These are phyloP conservation scores for Musa schizocarpa DNA, from an alignment of 176 grass and related monocot genomes.

Conservation along the genomic window DNA sequence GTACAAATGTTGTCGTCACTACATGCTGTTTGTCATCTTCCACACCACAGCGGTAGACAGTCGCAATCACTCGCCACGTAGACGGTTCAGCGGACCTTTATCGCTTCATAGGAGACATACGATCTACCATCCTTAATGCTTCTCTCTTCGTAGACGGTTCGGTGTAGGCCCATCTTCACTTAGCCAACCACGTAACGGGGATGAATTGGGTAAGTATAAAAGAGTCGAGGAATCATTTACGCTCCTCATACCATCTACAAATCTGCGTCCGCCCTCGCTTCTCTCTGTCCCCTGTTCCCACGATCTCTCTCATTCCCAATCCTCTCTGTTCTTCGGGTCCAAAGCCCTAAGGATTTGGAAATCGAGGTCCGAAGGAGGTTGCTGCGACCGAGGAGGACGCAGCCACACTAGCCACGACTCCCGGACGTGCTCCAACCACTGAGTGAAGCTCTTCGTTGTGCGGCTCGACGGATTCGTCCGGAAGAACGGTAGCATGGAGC, in stretches of 20 bases:
- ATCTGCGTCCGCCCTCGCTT: neutral
- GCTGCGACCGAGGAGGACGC: slow-evolving; percentile 24
- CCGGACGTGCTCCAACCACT: slow-evolving; percentile 83
- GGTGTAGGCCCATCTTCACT: too few species aligned
- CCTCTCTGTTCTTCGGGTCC: neutral
- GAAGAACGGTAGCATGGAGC: slow-evolving; percentile 98
- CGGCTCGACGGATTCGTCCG: slow-evolving; percentile 85
- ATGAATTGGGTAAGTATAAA: accelerated
- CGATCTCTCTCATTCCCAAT: neutral
- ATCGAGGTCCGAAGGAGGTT: neutral
- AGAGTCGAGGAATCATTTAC: too few species aligned
- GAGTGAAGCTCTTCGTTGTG: slow-evolving; percentile 93
- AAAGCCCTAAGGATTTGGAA: neutral
- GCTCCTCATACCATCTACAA: too few species aligned
- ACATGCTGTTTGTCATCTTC: too few species aligned
- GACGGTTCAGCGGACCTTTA: too few species aligned
- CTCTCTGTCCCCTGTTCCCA: neutral
- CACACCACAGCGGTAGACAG: too few species aligned
- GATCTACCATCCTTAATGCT: too few species aligned
- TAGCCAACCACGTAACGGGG: too few species aligned
- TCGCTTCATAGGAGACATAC: too few species aligned
- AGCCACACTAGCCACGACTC: slow-evolving; percentile 98
- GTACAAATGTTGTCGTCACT: too few species aligned
- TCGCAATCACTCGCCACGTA: too few species aligned
- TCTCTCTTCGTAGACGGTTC: too few species aligned